Conservation (phyloP, 345 rosid species). For the Cardiospermum halicacabum region DNA sequence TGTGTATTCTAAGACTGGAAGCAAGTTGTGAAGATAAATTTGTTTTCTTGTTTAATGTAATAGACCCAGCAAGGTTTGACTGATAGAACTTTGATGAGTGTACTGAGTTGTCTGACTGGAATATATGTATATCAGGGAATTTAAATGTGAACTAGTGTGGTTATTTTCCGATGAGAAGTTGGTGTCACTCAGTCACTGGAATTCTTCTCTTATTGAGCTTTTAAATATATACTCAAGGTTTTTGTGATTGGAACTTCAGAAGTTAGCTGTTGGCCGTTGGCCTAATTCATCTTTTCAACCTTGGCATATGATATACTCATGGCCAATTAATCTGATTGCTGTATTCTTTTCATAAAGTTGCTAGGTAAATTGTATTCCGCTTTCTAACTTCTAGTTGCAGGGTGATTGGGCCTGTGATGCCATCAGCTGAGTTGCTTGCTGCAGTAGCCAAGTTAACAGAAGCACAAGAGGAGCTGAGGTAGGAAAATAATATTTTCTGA, state of each 20-base stretch:
- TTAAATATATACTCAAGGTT: background rate
- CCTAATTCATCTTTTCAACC: background rate
- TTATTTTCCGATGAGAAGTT: background rate
- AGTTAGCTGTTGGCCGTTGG: background rate
- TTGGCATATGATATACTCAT: background rate
- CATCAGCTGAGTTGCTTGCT: conserved; percentile 86
- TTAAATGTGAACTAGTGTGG: background rate
- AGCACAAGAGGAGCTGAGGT: conserved; percentile 90
- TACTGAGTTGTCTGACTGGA: background rate
- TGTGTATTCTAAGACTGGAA: background rate
- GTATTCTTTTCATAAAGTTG: background rate
- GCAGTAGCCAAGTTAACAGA: conserved; percentile 95
- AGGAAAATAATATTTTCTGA: background rate
- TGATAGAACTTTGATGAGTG: background rate
- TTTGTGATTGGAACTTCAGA: background rate
- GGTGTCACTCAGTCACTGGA: background rate
- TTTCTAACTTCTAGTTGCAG: conserved; percentile 34
- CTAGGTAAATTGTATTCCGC: conserved; percentile 4
- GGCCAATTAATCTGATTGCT: background rate
- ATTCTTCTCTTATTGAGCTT: background rate
- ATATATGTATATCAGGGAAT: background rate
- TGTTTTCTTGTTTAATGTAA: background rate
- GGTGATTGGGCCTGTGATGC: conserved; percentile 91
- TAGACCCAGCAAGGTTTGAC: background rate
- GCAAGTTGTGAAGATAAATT: background rate